Base-by-base conservation (phyloP, 768 basidiomycete species). In the Dendrothele bispora region DNA sequence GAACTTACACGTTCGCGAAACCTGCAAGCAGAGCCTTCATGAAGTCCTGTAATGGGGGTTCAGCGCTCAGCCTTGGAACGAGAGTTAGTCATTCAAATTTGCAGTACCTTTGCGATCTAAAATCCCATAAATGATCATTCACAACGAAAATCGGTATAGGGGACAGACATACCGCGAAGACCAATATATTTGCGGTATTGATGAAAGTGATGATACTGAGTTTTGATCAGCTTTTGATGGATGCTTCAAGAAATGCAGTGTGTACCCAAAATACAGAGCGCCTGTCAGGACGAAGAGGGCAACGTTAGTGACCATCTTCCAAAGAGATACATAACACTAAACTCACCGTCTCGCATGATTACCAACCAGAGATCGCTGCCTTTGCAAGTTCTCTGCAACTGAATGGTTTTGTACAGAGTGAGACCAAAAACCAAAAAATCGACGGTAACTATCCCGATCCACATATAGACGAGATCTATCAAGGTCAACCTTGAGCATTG, bases 311-410 rank as follows among this genome's bases (percentile, higher is more conserved):
- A 27, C 7, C 20, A 2, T 38, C 22, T n/a, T n/a, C n/a, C n/a
- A n/a, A 12, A 10, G 14, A 10, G 20, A 17, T 18, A 20, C 12
- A 39, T 7, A 4, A 7, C 12, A 10, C 18, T 15, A 20, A 24
- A 11, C 46, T 47, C 17, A 30, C 46, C 46, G 20, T 47, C 46
- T 39, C 46, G 35, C 35, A 39, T 47, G 35, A 47, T n/a, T 5
- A 47, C 15, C n/a, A n/a, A n/a, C 17, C 18, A 20, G 22, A 27
- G 22, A 7, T 28, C 36, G 5, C 37, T 17, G 10, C 18, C 14
- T 1, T n/a, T 18, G 12, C 27, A 24, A 11, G n/a, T n/a, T n/a
- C 25, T 47, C 14, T 20, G 28, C 2, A 39, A 10, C 7, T 27
- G 10, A 5, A 12, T 24, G 2, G 46, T 47, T 36, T 47, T 47